phyloP scores from a whole-genome alignment of 2,329 filamentous ascomycete genomes.

The Xylariaceae sp. region DNA sequence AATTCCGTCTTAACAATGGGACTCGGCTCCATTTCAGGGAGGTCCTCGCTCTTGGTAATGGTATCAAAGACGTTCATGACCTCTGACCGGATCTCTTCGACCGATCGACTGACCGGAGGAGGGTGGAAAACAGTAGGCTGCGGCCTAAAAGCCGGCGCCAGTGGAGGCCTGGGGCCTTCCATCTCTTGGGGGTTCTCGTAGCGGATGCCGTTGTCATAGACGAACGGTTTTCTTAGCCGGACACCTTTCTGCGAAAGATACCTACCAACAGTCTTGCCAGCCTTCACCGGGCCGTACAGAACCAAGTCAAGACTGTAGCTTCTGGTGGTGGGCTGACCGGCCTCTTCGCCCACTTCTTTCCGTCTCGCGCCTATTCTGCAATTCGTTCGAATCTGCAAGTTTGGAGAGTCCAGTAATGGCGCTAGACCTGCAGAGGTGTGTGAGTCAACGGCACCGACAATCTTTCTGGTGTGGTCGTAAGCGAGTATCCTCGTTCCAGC shows the following conservation, averaged over 20 bases:
- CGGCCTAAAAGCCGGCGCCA: conserved; percentile 29
- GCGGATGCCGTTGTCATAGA: conserved; percentile 55
- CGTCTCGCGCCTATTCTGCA: conserved; percentile 64
- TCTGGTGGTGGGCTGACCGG: conserved; percentile 57
- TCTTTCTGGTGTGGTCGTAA: conserved; percentile 62
- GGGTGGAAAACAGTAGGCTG: conserved; percentile 23
- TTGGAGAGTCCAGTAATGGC: conserved; percentile 64
- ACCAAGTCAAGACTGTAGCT: conserved; percentile 64
- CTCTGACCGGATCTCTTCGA: conserved; percentile 81
- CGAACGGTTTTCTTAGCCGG: conserved; percentile 56
- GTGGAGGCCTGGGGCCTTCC: conserved; percentile 39
- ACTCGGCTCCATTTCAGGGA: conserved; percentile 67
- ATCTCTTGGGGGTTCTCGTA: conserved; percentile 72
- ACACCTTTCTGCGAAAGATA: conserved; percentile 62
- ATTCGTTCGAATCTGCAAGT: conserved; percentile 61
- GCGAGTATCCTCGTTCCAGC: conserved; percentile 60
- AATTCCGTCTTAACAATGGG: conserved; percentile 59
- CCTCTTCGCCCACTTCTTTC: conserved; percentile 56
- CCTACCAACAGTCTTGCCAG: conserved; percentile 59
- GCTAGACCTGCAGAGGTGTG: conserved; percentile 62
- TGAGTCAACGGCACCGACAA: conserved; percentile 72
- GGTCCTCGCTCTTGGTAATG: conserved; percentile 66
- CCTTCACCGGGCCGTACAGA: conserved; percentile 69
- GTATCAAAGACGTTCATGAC: conserved; percentile 85
- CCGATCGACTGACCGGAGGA: conserved; percentile 51